Conservation (phyloP, 108 stramenopile species). For the Nitzschia palea region DNA sequence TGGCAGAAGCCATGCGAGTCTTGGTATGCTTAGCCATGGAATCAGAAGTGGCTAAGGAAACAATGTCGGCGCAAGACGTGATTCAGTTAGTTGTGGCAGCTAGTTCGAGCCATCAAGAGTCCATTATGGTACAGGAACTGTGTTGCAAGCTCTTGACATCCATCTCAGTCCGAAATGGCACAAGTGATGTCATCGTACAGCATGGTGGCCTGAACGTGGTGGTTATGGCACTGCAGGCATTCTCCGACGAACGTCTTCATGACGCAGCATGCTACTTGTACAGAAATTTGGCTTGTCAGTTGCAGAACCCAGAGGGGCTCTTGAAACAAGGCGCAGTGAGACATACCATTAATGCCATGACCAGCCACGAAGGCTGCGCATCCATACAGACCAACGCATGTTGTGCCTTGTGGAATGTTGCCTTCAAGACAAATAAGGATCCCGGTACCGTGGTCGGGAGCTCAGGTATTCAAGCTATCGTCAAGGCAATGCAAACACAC, state of each 20-base stretch:
- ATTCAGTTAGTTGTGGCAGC: slow-evolving; percentile 1
- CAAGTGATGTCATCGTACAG: slow-evolving; percentile 13
- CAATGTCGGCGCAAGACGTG: slow-evolving; percentile 4
- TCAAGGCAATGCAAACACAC: slow-evolving; percentile 53
- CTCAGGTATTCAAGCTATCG: slow-evolving; percentile 26
- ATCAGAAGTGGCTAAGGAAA: slow-evolving; percentile 13
- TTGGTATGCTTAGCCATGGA: slow-evolving; percentile 20
- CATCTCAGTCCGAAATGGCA: neutral
- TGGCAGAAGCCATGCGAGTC: slow-evolving; percentile 23
- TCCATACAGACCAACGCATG: slow-evolving; percentile 35
- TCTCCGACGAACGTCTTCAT: slow-evolving; percentile 23
- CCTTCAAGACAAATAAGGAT: slow-evolving; percentile 13
- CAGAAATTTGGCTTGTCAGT: slow-evolving; percentile 34
- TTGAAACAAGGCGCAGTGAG: slow-evolving; percentile 9
- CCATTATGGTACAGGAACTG: slow-evolving; percentile 2
- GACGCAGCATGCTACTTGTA: slow-evolving; percentile 31
- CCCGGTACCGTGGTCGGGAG: slow-evolving; percentile 8
- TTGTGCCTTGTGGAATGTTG: slow-evolving; percentile 32
- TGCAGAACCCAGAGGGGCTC: slow-evolving; percentile 9
- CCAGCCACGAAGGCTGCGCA: neutral
- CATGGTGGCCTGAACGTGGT: slow-evolving; percentile 22
- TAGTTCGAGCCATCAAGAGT: slow-evolving; percentile 3
- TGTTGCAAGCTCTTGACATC: slow-evolving; percentile 18
- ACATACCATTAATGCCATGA: slow-evolving; percentile 29
- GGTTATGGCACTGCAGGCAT: slow-evolving; percentile 2